Conservation (phyloP, 1,139 yeast genomes). For the Blastobotrys proliferans region DNA sequence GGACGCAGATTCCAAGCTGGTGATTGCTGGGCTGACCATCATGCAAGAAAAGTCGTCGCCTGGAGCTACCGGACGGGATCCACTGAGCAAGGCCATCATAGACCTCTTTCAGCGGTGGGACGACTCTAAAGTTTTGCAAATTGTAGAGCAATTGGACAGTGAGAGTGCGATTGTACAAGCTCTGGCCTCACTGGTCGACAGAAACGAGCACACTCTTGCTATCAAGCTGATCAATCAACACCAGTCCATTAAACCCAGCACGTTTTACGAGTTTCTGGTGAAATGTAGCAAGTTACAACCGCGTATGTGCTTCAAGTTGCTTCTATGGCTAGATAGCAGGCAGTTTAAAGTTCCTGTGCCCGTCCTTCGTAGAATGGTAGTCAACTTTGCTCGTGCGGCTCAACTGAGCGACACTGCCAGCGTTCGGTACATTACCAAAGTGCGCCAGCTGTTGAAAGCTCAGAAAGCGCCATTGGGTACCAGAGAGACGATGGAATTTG, state of each 20-base stretch:
- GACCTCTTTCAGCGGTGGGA: conserved; percentile 17
- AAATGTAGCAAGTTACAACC: conserved; percentile 20
- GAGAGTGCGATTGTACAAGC: conserved; percentile 13
- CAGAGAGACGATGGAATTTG: conserved; percentile 12
- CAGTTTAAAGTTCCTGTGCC: conserved; percentile 13
- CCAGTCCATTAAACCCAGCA: no score
- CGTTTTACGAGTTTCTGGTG: conserved; percentile 16
- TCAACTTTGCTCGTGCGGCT: conserved; percentile 15
- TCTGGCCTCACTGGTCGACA: conserved; percentile 11
- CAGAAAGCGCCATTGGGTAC: conserved; percentile 11
- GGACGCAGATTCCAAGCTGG: conserved; percentile 22
- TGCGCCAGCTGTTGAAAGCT: conserved; percentile 11
- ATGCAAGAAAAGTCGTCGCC: conserved; percentile 18
- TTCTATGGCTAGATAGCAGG: conserved; percentile 17
- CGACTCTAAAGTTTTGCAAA: conserved; percentile 8
- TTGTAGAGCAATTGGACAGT: conserved; percentile 10
- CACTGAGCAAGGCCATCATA: conserved; percentile 6
- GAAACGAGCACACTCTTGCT: conserved; percentile 15
- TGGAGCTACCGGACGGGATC: not conserved
- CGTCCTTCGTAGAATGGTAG: conserved; percentile 19
- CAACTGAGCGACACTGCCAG: conserved; percentile 21
- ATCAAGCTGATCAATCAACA: no score
- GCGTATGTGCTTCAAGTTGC: conserved; percentile 14
- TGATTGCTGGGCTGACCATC: conserved; percentile 23
- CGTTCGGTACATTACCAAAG: conserved; percentile 16